A percentile compares a stretch with the other conserved stretches of the same genome.
These are phyloP conservation scores for Chlorencoelia australis DNA, from an alignment of 2,329 filamentous ascomycete genomes.

Conservation along the genomic window DNA sequence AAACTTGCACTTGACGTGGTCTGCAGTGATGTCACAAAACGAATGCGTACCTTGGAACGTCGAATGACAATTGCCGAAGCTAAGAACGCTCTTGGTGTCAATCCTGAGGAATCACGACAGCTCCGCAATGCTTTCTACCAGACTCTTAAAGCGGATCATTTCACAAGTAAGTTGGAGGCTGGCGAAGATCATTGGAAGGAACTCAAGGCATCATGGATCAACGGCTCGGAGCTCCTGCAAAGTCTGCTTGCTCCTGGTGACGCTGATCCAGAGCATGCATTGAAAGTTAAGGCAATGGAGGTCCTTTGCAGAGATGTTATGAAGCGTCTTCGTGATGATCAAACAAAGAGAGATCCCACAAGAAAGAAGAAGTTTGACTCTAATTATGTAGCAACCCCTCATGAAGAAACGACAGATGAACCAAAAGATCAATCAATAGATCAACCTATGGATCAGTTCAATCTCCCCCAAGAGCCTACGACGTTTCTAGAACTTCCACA, in stretches of 20 bases:
- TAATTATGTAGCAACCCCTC: conserved; percentile 28
- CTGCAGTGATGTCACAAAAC: conserved; percentile 72
- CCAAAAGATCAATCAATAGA: conserved; percentile 14
- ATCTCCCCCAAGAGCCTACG: conserved; percentile 17
- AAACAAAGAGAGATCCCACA: conserved; percentile 42
- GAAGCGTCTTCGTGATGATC: conserved; percentile 64
- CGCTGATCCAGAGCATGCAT: conserved; percentile 40
- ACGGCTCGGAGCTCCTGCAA: conserved; percentile 44
- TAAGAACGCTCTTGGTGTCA: conserved; percentile 61
- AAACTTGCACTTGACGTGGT: conserved; percentile 67
- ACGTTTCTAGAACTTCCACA: conserved; percentile 20
- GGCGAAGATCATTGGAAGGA: conserved; percentile 62
- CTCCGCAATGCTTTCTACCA: conserved; percentile 57
- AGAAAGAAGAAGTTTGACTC: conserved; percentile 32
- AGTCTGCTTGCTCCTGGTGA: conserved; percentile 41
- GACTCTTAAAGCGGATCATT: conserved; percentile 53
- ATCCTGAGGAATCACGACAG: conserved; percentile 55
- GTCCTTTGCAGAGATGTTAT: conserved; percentile 66
- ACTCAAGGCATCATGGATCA: conserved; percentile 59
- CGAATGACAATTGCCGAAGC: conserved; percentile 66
- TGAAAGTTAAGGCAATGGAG: conserved; percentile 57
- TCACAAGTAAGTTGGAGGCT: conserved; percentile 64
- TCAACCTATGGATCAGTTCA: conserved; percentile 18
- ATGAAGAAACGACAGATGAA: conserved; percentile 9
- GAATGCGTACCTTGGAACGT: conserved; percentile 54